Base-by-base conservation (phyloP, 805 yeast species). In the Soucietia sequanensis region DNA sequence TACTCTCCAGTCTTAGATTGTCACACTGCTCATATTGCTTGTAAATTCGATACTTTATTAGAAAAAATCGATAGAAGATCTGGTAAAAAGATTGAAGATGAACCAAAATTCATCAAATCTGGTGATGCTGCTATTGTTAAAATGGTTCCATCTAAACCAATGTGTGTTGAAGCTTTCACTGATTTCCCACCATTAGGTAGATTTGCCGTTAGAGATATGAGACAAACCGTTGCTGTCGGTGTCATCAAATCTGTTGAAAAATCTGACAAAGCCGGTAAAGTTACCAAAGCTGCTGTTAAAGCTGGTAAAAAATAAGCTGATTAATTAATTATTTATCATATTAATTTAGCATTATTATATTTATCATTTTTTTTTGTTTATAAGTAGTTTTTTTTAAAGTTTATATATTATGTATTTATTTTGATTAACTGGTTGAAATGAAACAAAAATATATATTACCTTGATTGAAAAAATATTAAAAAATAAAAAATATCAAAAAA, bases 181-280 rank as follows among this genome's bases (percentile, higher is more conserved):
- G 69, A 62, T 52, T 63, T 58, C 67, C 69, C 69, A 56, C 69
- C 70, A 52, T 63, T 62, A 53, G 70, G 68, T 56, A 59, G 69
- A 59, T 64, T 63, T 60, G 70, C 70, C 70, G 96, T 89, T 81
- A 90, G 97, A 85, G 97, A 89, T 78, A 89, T 89, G 97, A 86
- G 97, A 85, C 96, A 89, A 78, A 90, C 97, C 61, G 97, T 90
- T 63, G 97, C 97, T 70, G 97, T 90, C 69, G 97, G 97, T 86
- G 96, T 90, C 68, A 85, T 91, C 85, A 91, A 91, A 83, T 54
- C 69, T 47, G 72, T 66, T 41, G 72, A 61, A 50, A 66, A 66
- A 60, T 51, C 71, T 34, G 72, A 66, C 60, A 66, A 66, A 62
- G 70, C 71, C 42, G 72, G 71, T 62, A 66, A 66, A 61, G 71